These are phyloP conservation scores for Candida yuanshanica DNA, from an alignment of 805 yeast species.

Conservation along the genomic window DNA sequence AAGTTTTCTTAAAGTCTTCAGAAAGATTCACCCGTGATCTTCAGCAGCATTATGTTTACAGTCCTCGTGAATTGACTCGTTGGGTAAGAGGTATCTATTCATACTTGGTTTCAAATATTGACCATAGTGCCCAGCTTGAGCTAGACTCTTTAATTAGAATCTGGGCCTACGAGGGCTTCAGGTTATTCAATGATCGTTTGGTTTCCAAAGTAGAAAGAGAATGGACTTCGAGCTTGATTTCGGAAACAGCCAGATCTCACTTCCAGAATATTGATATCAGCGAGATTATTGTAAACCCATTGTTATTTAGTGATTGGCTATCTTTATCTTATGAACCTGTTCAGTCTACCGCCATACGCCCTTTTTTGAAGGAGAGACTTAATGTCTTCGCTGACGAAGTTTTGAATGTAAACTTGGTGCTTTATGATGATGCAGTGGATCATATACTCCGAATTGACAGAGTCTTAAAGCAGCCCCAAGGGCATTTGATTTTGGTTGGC, in stretches of 20 bases:
- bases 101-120: conserved; percentile 28
- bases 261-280: conserved; percentile 44
- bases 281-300: conserved; percentile 39
- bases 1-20: conserved; percentile 46
- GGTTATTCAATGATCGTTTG: conserved; percentile 75
- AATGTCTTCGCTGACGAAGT: conserved; percentile 76
- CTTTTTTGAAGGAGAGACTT: conserved; percentile 59
- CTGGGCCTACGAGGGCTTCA: conserved; percentile 76
- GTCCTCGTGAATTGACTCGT: conserved; percentile 88
- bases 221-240: conserved; percentile 41
- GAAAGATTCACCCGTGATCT: conserved; percentile 30
- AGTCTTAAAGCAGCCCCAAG: conserved; percentile 78
- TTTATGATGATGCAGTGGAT: conserved; percentile 67
- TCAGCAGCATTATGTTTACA: conserved; percentile 63
- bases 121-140: conserved; percentile 30
- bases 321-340: conserved; percentile 58
- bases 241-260: conserved; percentile 25
- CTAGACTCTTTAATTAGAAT: conserved; percentile 48
- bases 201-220: conserved; percentile 38
- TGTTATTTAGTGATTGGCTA: conserved; percentile 73
- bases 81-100: conserved; percentile 75
- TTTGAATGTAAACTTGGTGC: conserved; percentile 48
- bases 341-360: conserved; percentile 36
- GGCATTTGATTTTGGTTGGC: conserved; percentile 84
- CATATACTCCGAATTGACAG: conserved; percentile 77